phyloP scores from a whole-genome alignment of 345 rosid species.

The Hypericum perforatum region DNA sequence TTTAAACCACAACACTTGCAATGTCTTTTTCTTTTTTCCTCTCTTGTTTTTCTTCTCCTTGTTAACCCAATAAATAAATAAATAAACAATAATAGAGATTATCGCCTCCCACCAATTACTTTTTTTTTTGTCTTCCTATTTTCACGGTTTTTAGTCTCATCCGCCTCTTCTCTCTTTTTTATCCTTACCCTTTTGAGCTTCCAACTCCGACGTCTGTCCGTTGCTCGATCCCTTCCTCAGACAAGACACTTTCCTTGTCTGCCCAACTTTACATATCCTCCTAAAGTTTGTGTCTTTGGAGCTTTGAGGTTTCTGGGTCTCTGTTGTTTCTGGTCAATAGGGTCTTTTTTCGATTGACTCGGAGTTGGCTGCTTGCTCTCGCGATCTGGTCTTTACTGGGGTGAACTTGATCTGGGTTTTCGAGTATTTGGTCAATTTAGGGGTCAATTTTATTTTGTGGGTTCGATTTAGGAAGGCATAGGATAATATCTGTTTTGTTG shows the following conservation, averaged over 20 bases:
- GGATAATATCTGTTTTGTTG: slow-evolving; percentile 12
- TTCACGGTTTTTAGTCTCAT: slow-evolving; percentile 21
- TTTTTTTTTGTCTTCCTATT: slow-evolving; percentile 12
- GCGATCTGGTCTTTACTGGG: slow-evolving; percentile 14
- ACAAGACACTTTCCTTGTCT: slow-evolving; percentile 4
- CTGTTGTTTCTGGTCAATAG: slow-evolving; percentile 8
- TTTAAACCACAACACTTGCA: not conserved
- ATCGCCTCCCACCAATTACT: slow-evolving; percentile 13
- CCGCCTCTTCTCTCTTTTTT: slow-evolving; percentile 15
- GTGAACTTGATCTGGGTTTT: slow-evolving; percentile 1
- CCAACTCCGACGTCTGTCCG: not conserved
- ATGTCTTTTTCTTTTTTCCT: not conserved
- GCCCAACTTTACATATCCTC: not conserved
- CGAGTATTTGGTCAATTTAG: not conserved
- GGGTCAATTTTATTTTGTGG: not conserved
- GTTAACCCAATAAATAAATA: not conserved
- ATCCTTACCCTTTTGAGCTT: not conserved
- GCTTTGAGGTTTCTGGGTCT: slow-evolving; percentile 20
- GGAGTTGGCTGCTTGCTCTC: not conserved
- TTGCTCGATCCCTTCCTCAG: not conserved
- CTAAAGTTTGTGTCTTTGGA: slow-evolving; percentile 6
- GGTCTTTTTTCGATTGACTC: slow-evolving; percentile 11
- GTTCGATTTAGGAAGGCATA: slow-evolving; percentile 15
- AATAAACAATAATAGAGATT: slow-evolving; percentile 8
- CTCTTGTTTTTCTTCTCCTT: slow-evolving; percentile 1